Evolutionary conservation across 768 basidiomycete genomes (phyloP), one percentile per base, ranked within the genome.

Genomic region (Nidularia sp.): DNA sequence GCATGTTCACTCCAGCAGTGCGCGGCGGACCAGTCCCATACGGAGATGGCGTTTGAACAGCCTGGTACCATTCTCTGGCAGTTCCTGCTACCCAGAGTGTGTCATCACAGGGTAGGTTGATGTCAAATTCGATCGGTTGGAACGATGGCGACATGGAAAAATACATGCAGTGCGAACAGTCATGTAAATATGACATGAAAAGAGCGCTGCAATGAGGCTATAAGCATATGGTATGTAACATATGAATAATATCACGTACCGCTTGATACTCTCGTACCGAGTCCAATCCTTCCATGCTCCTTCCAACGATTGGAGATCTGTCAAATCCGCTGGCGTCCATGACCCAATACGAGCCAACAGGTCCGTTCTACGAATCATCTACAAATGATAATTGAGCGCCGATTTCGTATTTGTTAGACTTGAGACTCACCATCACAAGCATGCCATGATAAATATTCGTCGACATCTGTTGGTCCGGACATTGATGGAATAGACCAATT

Each of bases 401-500:
- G 31, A 8, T 29, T 29, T 29, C 25, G 25, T 29, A 29, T 29
- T 29, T 29, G 1, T 29, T 29, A 29, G 25, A 29, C 25, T 29
- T 29, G 48, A 22, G 12, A 70, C 73, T 60, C 60, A 84, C 84
- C 73, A 76, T 75, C 45, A 83, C 77, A 25, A 87, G 75, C 74
- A 81, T 80, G 35, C 75, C 75, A 65, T 79, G 85, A 60, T 80
- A 85, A n/a, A 76, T 66, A 53, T 66, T 80, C 44, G 78, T 79
- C 49, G 70, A 69, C 31, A 69, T 71, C 52, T 79, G 70, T 57
- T 78, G 75, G 41, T 77, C 75, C 47, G 67, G 58, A 49, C 71
- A 73, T 64, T 79, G 76, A 58, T 78, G 80, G 61, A 76, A 80
- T 33, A 79, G 65, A 15, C 83, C 83, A 58, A 79, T 81, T 15